phyloP scores from a whole-genome alignment of 129 eudicot genomes.

The Tagetes erecta region DNA sequence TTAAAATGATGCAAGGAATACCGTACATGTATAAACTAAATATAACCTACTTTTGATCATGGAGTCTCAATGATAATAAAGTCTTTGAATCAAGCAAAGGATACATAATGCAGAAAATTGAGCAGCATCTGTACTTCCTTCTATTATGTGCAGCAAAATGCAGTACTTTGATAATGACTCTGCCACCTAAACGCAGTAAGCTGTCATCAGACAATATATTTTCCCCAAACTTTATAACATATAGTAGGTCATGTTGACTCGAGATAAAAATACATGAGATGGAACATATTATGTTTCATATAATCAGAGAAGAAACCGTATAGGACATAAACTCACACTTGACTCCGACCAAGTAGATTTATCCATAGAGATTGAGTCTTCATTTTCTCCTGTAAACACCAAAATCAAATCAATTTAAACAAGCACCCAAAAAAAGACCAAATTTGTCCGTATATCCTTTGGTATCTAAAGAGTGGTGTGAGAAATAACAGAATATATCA shows the following conservation, averaged over 20 bases:
- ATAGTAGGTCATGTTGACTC: not conserved
- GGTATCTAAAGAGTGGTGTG: not conserved
- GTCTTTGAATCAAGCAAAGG: conserved; percentile 33
- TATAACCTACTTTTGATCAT: not conserved
- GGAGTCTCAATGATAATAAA: not conserved
- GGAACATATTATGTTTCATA: conserved; percentile 5
- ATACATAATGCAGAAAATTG: conserved; percentile 88
- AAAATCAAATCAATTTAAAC: conserved; percentile 6
- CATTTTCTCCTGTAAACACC: conserved; percentile 54
- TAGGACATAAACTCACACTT: conserved; percentile 42
- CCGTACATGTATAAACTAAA: not conserved
- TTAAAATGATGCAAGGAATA: conserved; percentile 44
- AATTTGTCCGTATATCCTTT: not conserved
- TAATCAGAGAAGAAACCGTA: not conserved
- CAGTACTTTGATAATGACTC: conserved; percentile 71
- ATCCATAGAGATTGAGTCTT: conserved; percentile 54
- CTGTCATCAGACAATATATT: conserved; percentile 21
- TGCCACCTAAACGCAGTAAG: conserved; percentile 56
- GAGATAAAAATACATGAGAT: conserved; percentile 14
- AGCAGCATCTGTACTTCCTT: conserved; percentile 71
- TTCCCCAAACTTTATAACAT: not conserved
- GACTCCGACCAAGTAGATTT: conserved; percentile 65
- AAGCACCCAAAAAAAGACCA: not conserved
- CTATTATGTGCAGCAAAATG: conserved; percentile 71
- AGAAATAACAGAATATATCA: not conserved